Evolutionary conservation across 2,329 filamentous ascomycete genomes (phyloP), one percentile per base, ranked within the genome.

Genomic region (Botrytis medusae): DNA sequence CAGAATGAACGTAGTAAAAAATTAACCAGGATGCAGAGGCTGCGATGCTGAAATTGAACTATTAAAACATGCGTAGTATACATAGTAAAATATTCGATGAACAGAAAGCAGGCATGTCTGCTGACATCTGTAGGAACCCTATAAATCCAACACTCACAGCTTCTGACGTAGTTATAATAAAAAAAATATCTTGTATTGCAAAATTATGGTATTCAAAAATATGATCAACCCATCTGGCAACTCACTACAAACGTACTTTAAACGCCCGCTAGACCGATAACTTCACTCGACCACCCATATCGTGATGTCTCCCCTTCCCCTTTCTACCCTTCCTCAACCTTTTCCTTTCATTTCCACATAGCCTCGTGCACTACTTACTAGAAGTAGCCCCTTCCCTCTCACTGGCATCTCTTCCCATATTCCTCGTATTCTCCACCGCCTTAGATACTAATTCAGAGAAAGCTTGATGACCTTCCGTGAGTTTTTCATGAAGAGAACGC

Each of bases 381-480:
- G 57, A 70, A 7, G 71, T 48, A 16, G 65, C 44, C 34, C 65
- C 46, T 34, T 67, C 65, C 40, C 57, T 63, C 22, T 63, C 72
- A 62, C 46, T 44, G 29, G 70, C 20, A 29, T 73, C 72, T 32
- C 48, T 73, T n/a, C 57, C 67, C 37, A 70, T 46, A 16, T 42
- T 57, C 42, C 25, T 73, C 48, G 77, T 77, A 71, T 80, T 77
- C 60, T 77, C 77, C 34, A 79, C 69, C 25, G 78, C 75, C 72
- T 74, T 78, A 1, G 76, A 70, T 10, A 78, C 79, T 70, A 80
- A 70, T 65, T 79, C 79, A 12, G 77, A 76, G 22, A 80, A 76
- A 29, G 64, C 72, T 25, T 76, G 34, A 51, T 74, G 42, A 37
- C 74, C 42, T 34, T 71, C 63, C 8, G 70, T 69, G 5, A 74